phyloP scores from a whole-genome alignment of 225 moss, liverwort and hornwort genomes.

The Bryum argenteum region DNA sequence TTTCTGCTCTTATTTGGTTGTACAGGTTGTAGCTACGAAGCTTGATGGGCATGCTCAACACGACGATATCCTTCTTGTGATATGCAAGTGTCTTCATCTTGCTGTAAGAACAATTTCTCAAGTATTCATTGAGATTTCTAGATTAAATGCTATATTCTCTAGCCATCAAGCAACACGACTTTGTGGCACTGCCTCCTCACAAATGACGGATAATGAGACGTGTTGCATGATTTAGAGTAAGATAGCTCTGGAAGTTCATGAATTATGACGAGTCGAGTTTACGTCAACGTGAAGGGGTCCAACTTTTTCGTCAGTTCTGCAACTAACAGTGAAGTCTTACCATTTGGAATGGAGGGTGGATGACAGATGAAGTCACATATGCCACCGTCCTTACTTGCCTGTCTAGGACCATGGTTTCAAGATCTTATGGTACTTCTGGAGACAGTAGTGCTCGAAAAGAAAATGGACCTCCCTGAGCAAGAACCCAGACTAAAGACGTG shows the following conservation, averaged over 20 bases:
- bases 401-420: slow-evolving; percentile 80
- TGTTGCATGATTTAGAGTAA: slow-evolving; percentile 15
- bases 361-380: slow-evolving; percentile 95
- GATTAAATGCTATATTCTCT: slow-evolving; percentile 9
- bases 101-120: slow-evolving; percentile 61
- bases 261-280: slow-evolving; percentile 2
- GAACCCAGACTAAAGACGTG: slow-evolving; percentile 81
- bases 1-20: slow-evolving; percentile 15
- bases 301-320: slow-evolving; percentile 26
- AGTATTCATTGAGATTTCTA: not conserved
- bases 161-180: slow-evolving; percentile 10
- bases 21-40: slow-evolving; percentile 81
- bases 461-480: slow-evolving; percentile 80
- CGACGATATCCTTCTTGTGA: slow-evolving; percentile 81
- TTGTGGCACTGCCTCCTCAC: slow-evolving; percentile 12
- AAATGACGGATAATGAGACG: not conserved
- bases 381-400: slow-evolving; percentile 71
- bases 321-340: slow-evolving; percentile 44
- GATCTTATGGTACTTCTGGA: slow-evolving; percentile 82
- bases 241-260: slow-evolving; percentile 15
- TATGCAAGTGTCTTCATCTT: slow-evolving; percentile 88
- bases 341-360: slow-evolving; percentile 57
- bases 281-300: slow-evolving; percentile 3
- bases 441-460: slow-evolving; percentile 76
- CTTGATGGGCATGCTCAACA: slow-evolving; percentile 69